Evolutionary conservation across 2,329 filamentous ascomycete genomes (phyloP).

Genomic region (Fusarium caatingaense): DNA sequence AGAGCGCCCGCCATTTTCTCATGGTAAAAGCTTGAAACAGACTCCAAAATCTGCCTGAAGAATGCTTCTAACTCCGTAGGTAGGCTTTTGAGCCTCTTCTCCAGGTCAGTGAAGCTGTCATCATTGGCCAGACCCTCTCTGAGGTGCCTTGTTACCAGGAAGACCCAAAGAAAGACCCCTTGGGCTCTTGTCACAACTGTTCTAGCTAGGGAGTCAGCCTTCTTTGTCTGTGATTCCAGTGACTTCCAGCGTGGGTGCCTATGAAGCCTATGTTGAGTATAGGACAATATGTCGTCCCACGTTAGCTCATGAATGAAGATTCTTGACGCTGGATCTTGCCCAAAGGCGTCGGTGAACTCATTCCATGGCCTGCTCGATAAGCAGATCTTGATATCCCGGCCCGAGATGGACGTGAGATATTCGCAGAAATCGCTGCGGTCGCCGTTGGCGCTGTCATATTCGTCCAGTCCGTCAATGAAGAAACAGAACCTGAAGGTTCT

Average conservation of each 20-base stretch:
- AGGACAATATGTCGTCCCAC: background rate
- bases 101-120: background rate
- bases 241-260: background rate
- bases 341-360: background rate
- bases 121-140: background rate
- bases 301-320: background rate
- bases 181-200: background rate
- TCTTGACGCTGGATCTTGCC: background rate
- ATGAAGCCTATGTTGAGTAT: background rate
- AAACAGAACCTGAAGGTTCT: background rate
- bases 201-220: background rate
- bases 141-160: background rate
- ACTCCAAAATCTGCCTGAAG: background rate
- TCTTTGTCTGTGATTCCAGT: background rate
- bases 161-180: background rate
- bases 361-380: background rate
- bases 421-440: background rate
- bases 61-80: background rate
- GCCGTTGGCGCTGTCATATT: background rate
- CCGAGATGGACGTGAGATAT: background rate
- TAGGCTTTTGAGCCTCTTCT: background rate
- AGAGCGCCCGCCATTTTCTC: background rate
- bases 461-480: background rate
- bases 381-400: background rate
- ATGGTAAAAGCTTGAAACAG: background rate